Evolutionary conservation across 192 early-diverging fungal species (phyloP).

Genomic region (Podila epigama): DNA sequence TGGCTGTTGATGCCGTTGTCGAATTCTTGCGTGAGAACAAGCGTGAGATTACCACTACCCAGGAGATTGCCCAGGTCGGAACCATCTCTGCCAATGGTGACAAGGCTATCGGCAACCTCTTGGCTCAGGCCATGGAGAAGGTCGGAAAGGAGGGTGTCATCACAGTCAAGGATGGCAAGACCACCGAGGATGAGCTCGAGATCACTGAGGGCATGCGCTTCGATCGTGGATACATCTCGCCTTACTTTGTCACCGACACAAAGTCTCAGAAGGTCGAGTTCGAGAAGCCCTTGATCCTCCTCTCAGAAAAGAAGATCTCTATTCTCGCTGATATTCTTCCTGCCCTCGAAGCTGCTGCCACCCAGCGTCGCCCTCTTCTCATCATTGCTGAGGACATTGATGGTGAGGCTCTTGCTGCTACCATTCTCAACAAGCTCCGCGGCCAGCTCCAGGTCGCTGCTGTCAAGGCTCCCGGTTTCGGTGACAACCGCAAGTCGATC

Average conservation of each 20-base stretch:
- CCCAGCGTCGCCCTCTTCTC: constrained; percentile 94
- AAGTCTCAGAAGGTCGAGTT: constrained; percentile 99
- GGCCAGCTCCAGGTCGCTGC: constrained; percentile 96
- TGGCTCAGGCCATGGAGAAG: constrained; percentile 99
- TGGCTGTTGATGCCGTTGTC: constrained; percentile 94
- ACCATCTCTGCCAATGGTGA: constrained; percentile 99
- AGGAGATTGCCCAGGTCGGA: constrained; percentile 97
- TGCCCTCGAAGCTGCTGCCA: constrained; percentile 92
- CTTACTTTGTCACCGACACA: constrained; percentile 99
- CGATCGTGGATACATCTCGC: constrained; percentile 99
- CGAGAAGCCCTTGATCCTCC: constrained; percentile 97
- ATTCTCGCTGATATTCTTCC: constrained; percentile 95
- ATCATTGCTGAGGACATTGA: constrained; percentile 99
- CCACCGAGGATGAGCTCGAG: constrained; percentile 98
- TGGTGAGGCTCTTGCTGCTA: constrained; percentile 99
- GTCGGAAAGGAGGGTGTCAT: constrained; percentile 99
- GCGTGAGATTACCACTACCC: constrained; percentile 90
- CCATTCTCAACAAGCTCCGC: constrained; percentile 99
- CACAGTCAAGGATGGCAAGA: constrained; percentile 99
- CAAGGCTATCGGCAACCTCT: constrained; percentile 92
- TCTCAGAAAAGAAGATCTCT: constrained; percentile 99
- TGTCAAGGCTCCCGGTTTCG: constrained; percentile 99
- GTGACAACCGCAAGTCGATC: constrained; percentile 99
- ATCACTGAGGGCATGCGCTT: constrained; percentile 99
- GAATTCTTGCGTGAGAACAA: constrained; percentile 91